Evolutionary conservation across 2,329 filamentous ascomycete species (phyloP), one percentile per base, ranked within the genome.

Genomic region (Verticillium isaacii): DNA sequence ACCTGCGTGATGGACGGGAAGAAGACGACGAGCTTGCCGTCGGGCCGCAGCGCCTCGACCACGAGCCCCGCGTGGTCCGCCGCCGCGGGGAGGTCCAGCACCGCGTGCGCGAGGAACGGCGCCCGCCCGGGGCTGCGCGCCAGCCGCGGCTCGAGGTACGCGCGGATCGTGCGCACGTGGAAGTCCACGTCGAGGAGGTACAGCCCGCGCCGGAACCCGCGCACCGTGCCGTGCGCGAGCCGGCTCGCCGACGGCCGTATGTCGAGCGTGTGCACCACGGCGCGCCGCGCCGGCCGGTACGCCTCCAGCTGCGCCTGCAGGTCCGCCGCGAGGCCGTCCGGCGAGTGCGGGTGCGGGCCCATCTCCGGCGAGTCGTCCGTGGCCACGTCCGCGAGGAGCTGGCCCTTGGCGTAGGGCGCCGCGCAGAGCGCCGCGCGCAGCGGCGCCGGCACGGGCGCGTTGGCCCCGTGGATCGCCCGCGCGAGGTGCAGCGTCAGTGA

Each of bases 1-100:
- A 94, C 89, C 72, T 94, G 91, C 11, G 90, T 93, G 62, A 95
- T 86, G 67, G 87, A 91, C 0, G 91, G 91, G 66, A 86, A 87
- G 75, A 93, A 95, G 1, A 92, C 80, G 15, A 89, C 79, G 36
- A 94, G 77, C 9, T 84, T 77, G 0, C 87, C 90, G 68, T 90
- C 84, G 1, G 83, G 80, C 45, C 83, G 84, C 60, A 95, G 74
- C 15, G 87, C 85, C n/a, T 79, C 70, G 5, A 82, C 76, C 25
- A 88, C 77, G 32, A 77, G 76, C 1, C 75, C 73, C 1, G 75
- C 74, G 34, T 76, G 58, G 12, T 76, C 73, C 59, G 91, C 79
- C 2, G 88, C 82, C 34, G 80, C 81, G 0, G 91, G 90, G 63
- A 95, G 81, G 70, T 95, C 91, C 23, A 95, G 80, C 64, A 94